Conservation (phyloP, 2,329 filamentous ascomycete genomes). For the Rhexocercosporidium sp. region DNA sequence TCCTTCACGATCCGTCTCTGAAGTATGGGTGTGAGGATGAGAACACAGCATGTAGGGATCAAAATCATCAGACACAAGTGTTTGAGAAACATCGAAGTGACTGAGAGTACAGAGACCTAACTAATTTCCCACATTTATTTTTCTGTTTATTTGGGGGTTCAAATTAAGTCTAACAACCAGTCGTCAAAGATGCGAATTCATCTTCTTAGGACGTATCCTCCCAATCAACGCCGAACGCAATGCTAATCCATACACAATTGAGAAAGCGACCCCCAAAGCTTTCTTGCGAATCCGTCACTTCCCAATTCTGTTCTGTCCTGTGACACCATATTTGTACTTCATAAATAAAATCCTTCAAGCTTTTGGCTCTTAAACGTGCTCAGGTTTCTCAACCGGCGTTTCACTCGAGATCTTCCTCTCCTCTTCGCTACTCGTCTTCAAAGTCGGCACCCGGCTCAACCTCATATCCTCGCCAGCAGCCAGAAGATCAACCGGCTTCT, state of each 20-base stretch:
- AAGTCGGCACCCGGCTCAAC: neutral
- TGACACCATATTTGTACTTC: neutral
- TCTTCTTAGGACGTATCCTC: neutral
- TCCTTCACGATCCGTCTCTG: no score
- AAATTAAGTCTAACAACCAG: neutral
- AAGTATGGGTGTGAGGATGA: no score
- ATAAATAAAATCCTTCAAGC: neutral
- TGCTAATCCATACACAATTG: neutral
- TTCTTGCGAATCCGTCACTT: neutral
- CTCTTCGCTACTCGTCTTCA: neutral
- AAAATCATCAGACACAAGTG: no score
- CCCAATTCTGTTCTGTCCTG: neutral
- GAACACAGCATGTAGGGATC: no score
- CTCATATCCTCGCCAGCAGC: neutral
- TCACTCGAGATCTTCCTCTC: neutral
- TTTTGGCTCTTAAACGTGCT: neutral
- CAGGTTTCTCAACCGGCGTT: neutral
- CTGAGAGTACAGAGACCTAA: no score
- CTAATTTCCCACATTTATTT: no score
- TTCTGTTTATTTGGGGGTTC: neutral
- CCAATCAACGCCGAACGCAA: slow-evolving; percentile 5
- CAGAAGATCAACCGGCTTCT: neutral
- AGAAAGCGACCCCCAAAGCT: neutral
- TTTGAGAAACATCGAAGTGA: no score
- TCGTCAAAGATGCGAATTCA: neutral